Evolutionary conservation across 2,329 filamentous ascomycete species (phyloP), one percentile per base, ranked within the genome.

Genomic region (Fusarium oxysporum): DNA sequence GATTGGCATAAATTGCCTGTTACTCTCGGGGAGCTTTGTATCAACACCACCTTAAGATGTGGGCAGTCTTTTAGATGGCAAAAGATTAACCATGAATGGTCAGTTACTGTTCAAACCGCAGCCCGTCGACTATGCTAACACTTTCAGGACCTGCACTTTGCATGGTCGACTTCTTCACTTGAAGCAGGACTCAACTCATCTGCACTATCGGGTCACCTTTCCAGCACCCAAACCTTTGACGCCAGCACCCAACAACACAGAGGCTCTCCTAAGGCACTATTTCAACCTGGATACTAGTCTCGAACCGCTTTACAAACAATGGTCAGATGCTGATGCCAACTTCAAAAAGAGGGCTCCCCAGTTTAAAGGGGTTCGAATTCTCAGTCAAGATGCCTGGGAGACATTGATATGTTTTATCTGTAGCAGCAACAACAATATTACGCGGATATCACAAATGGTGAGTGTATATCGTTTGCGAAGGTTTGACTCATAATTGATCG

Each of bases 371-470:
- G 93, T 99, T 62, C 91, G 96, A 28, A 98, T 99, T 73, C 85
- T 99, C 48, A 93, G 92, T 77, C 96, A 99, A 83, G 95, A 98
- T 85, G 92, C 96, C 2, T 99, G 97, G 96, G 96, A 99, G 82
- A 91, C 96, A 1, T 86, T 99, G 28, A 86, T 99, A 30, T 92
- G 93, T 63, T 99, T 99, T 82, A 99, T 99, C 72, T 99, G 96
- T 86, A 98, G 95, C 82, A 97, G 95, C 83, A 99, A 99, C 83
- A 99, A 99, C 84, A 98, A 99, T 80, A 99, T 99, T 68, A 89
- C 92, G 5, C 90, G 96, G 43, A 99, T 99, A 80, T 96, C 93
- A 9, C 93, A 97, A 82, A 99, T 99, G 96, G 95, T 93, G 77
- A 71, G 79, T 48, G 41, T 32, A 21, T 12, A 25, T 12, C 11